Evolutionary conservation across 495 filamentous ascomycete species (phyloP).

Genomic region (Aspergillus indologenus): DNA sequence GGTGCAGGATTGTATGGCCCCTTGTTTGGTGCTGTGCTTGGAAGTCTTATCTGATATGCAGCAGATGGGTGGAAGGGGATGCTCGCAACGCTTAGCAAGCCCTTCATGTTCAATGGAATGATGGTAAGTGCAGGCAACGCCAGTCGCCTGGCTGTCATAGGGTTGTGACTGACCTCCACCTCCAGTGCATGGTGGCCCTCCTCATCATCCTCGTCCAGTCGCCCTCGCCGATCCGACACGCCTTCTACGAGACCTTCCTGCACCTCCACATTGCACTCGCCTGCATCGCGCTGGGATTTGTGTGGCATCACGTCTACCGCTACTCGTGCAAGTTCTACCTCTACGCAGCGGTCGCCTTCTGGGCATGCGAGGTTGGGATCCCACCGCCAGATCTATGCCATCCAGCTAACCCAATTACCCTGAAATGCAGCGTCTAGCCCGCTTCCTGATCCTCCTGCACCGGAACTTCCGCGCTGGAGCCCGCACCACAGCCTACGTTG

Average conservation of each 20-base stretch:
- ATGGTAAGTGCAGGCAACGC: constrained; percentile 33
- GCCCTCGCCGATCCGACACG: constrained; percentile 63
- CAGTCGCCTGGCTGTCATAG: constrained; percentile 49
- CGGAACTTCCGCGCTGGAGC: constrained; percentile 36
- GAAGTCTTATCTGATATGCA: background rate
- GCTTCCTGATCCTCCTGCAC: constrained; percentile 55
- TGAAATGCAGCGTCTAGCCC: constrained; percentile 49
- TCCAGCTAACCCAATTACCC: too few relatives aligned
- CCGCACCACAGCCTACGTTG: constrained; percentile 24
- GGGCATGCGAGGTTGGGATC: constrained; percentile 31
- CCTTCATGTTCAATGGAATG: constrained; percentile 28
- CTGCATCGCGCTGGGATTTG: constrained; percentile 48
- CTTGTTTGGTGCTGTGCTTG: constrained; percentile 10
- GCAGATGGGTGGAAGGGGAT: background rate
- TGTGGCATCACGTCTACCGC: constrained; percentile 52
- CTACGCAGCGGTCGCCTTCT: constrained; percentile 54
- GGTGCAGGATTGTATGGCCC: constrained; percentile 12
- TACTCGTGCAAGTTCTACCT: constrained; percentile 45
- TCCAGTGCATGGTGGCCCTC: constrained; percentile 40
- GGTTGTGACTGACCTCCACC: too few relatives aligned
- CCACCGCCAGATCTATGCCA: too few relatives aligned
- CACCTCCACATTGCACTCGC: constrained; percentile 61
- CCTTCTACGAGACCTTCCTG: constrained; percentile 74
- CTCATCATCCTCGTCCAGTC: constrained; percentile 62
- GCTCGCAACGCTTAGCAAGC: background rate